Evolutionary conservation across 177 flowering plant genomes (phyloP).

Genomic region (Vitis hybrid): DNA sequence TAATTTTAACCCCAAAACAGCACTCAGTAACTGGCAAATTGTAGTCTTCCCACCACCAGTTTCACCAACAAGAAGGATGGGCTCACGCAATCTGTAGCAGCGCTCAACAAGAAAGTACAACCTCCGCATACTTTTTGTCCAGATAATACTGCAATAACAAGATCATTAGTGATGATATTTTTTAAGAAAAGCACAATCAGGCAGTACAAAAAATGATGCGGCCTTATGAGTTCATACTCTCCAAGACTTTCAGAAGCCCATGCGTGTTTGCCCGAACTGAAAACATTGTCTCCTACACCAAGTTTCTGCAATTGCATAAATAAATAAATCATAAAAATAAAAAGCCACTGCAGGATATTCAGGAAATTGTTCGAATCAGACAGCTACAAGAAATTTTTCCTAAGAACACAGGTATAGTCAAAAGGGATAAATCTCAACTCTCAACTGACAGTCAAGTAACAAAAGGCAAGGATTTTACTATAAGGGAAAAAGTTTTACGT

Average conservation of each 20-base stretch:
- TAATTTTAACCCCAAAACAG: constrained; percentile 44
- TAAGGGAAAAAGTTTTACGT: too few relatives aligned
- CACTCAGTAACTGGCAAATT: constrained; percentile 81
- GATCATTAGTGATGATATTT: background rate
- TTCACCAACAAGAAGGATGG: constrained; percentile 98
- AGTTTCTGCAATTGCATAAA: constrained; percentile 29
- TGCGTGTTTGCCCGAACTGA: constrained; percentile 2
- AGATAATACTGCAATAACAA: constrained; percentile 50
- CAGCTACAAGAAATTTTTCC: too few relatives aligned
- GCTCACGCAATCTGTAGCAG: constrained; percentile 78
- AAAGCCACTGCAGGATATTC: too few relatives aligned
- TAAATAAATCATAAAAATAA: background rate
- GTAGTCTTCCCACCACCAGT: constrained; percentile 99
- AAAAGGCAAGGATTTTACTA: too few relatives aligned
- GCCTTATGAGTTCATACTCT: constrained; percentile 38
- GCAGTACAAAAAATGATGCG: background rate
- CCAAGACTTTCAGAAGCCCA: constrained; percentile 26
- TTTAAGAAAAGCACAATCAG: background rate
- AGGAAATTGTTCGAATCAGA: too few relatives aligned
- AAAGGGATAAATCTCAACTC: too few relatives aligned
- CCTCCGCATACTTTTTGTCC: constrained; percentile 80
- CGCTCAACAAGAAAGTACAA: constrained; percentile 81
- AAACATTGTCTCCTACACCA: constrained; percentile 5
- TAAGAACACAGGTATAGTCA: too few relatives aligned
- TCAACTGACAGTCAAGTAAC: too few relatives aligned